These are phyloP conservation scores for Rasamsonia emersonii DNA, from an alignment of 2,329 filamentous ascomycete species.

Conservation along the genomic window DNA sequence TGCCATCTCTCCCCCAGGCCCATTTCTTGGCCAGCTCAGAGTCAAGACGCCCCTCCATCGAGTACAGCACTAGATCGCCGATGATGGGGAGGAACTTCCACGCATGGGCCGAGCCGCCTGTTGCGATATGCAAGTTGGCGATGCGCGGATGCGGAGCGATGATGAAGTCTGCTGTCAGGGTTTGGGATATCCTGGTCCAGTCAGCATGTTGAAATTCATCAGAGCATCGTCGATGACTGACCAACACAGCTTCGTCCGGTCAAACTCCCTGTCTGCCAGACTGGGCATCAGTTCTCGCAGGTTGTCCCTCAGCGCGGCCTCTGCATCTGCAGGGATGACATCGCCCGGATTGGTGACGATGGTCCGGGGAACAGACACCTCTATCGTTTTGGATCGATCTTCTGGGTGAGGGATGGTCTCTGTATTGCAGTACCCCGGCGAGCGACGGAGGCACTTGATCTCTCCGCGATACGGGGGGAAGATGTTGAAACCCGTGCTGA, in stretches of 20 bases:
- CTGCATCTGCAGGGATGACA: constrained; percentile 16
- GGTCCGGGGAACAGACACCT: constrained; percentile 16
- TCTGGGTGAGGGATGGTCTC: constrained; percentile 15
- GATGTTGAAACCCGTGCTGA: constrained; percentile 19
- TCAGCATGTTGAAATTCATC: constrained; percentile 5
- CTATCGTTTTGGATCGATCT: constrained; percentile 10
- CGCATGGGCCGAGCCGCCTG: constrained; percentile 14
- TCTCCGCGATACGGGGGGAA: constrained; percentile 18
- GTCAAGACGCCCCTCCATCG: constrained; percentile 5
- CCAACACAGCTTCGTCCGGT: constrained; percentile 17
- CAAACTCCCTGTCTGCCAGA: constrained; percentile 14
- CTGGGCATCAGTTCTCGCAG: constrained; percentile 15
- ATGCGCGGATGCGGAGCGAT: constrained; percentile 13
- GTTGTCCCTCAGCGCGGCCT: constrained; percentile 13
- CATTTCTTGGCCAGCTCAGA: constrained; percentile 2
- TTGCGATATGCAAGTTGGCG: constrained; percentile 13
- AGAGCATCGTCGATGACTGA: too few species aligned
- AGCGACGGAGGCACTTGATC: constrained; percentile 19
- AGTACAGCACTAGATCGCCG: constrained; percentile 12
- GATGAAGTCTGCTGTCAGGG: constrained; percentile 12
- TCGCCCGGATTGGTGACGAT: constrained; percentile 15
- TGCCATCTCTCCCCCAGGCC: constrained; percentile 3
- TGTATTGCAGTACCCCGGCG: constrained; percentile 15
- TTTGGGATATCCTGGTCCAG: constrained; percentile 12
- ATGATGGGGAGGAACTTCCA: constrained; percentile 16